phyloP scores from a whole-genome alignment of 2,329 filamentous ascomycete species.

The Colletotrichum chrysophilum region DNA sequence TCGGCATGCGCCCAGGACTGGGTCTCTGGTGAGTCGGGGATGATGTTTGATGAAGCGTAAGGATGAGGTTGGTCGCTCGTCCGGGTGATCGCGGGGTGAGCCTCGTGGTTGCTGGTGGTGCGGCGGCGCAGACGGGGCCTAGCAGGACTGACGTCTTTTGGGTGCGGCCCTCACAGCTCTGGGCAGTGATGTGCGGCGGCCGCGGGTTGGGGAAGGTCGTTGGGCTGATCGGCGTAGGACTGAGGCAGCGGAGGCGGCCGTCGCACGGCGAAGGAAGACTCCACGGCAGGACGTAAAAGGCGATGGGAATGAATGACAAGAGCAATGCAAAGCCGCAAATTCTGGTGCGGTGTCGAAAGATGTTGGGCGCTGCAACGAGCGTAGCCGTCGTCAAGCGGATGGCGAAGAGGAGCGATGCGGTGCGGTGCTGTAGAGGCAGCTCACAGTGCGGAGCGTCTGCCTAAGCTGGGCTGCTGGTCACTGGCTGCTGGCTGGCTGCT shows the following conservation, averaged over 20 bases:
- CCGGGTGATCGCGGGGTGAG: constrained; percentile 11
- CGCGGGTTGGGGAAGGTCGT: not conserved
- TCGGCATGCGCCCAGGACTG: not conserved
- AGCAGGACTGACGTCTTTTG: constrained; percentile 15
- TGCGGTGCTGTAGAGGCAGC: not conserved
- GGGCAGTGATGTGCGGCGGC: constrained; percentile 3
- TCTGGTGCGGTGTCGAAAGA: not conserved
- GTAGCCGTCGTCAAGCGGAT: not conserved
- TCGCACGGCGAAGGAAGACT: not conserved
- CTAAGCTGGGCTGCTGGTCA: not conserved
- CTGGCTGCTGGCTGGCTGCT: not conserved
- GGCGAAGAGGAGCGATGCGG: not conserved
- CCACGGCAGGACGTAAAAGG: not conserved
- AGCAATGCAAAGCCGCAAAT: not conserved
- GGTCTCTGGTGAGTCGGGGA: not conserved
- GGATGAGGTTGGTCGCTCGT: constrained; percentile 6
- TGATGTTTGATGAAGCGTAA: not conserved
- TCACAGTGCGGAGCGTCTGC: not conserved
- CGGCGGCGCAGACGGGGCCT: constrained; percentile 10
- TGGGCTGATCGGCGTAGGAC: constrained; percentile 5
- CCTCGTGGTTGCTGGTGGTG: not conserved
- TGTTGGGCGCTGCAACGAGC: not conserved
- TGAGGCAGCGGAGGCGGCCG: not conserved
- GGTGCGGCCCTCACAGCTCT: not conserved
- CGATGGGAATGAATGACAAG: not conserved